phyloP scores from a whole-genome alignment of 1,139 yeast genomes.

The Candida mesenterica region DNA sequence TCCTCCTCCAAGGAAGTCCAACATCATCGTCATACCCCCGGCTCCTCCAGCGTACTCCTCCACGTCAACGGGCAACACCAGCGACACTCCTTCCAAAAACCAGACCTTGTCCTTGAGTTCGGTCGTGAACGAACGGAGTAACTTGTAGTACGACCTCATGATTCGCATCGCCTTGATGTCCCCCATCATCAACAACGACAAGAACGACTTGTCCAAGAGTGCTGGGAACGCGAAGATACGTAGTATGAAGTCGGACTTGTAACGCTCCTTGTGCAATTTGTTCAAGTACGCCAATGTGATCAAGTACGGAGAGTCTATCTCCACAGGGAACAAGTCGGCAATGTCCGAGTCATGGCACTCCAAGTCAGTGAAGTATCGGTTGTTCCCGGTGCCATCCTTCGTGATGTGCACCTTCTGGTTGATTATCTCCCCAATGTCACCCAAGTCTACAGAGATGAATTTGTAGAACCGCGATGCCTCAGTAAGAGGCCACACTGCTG shows the following conservation, averaged over 20 bases:
- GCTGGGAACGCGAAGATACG: slow-evolving; percentile 95
- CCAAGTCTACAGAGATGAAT: slow-evolving; percentile 74
- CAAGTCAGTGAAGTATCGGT: slow-evolving; percentile 52
- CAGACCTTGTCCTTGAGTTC: slow-evolving; percentile 89
- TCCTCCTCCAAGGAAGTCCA: slow-evolving; percentile 80
- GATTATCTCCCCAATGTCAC: slow-evolving; percentile 79
- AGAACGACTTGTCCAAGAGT: slow-evolving; percentile 71
- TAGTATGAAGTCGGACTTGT: slow-evolving; percentile 80
- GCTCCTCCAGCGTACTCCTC: slow-evolving; percentile 81
- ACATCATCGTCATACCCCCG: slow-evolving; percentile 89
- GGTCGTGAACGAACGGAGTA: slow-evolving; percentile 75
- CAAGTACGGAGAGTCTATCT: slow-evolving; percentile 77
- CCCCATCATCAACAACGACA: slow-evolving; percentile 76
- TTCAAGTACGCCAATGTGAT: slow-evolving; percentile 84
- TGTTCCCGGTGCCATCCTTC: slow-evolving; percentile 17
- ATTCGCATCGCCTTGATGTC: slow-evolving; percentile 86
- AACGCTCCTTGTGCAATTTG: slow-evolving; percentile 76
- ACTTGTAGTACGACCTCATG: slow-evolving; percentile 82
- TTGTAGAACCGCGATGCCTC: slow-evolving; percentile 72
- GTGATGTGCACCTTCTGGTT: slow-evolving; percentile 41
- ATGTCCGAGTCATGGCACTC: slow-evolving; percentile 87
- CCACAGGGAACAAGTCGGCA: slow-evolving; percentile 82
- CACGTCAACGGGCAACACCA: slow-evolving; percentile 79
- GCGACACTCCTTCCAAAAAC: slow-evolving; percentile 91
- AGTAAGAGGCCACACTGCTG: slow-evolving; percentile 93